Percentiles rank a stretch among this genome's conserved stretches.
Conservation (phyloP, 768 basidiomycete genomes). For the Amanita rimosa region DNA sequence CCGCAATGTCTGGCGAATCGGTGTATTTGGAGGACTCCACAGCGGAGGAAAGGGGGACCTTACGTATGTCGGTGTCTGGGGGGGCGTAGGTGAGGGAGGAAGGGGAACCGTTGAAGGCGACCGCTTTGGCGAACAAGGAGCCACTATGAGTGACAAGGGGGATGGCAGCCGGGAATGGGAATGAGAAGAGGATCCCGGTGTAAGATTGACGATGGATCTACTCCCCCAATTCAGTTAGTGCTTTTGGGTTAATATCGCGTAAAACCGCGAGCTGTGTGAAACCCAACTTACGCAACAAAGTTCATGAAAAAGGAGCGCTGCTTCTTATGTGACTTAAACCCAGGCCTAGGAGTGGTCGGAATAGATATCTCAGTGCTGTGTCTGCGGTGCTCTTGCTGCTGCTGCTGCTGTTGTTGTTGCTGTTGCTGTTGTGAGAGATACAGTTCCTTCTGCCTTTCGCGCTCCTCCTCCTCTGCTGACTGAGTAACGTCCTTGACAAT, state of each 20-base stretch:
- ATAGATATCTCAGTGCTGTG: constrained; percentile 4
- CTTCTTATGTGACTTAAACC: constrained; percentile 9
- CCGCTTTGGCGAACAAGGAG: not conserved
- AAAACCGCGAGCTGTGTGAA: not conserved
- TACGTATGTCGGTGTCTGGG: constrained; percentile 15
- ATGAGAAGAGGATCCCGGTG: constrained; percentile 19
- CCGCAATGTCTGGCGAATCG: not conserved
- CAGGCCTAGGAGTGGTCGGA: not conserved
- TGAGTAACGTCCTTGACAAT: constrained; percentile 44
- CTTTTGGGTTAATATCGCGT: not conserved
- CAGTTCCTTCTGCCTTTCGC: constrained; percentile 19
- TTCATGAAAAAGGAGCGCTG: constrained; percentile 63
- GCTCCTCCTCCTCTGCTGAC: constrained; percentile 31
- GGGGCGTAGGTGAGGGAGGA: constrained; percentile 17
- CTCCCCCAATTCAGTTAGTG: too few relatives aligned
- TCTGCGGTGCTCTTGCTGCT: constrained; percentile 13
- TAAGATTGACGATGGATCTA: constrained; percentile 20
- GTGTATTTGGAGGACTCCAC: constrained; percentile 6
- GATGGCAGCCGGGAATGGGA: constrained; percentile 16
- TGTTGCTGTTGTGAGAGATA: constrained; percentile 11
- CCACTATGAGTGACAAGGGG: constrained; percentile 10
- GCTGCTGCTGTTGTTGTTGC: constrained; percentile 14
- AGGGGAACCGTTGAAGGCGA: constrained; percentile 10
- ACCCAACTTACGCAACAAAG: constrained; percentile 41
- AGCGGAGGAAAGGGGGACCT: constrained; percentile 13